Base-by-base conservation (phyloP, 768 basidiomycete genomes). In the Inosperma sp. region DNA sequence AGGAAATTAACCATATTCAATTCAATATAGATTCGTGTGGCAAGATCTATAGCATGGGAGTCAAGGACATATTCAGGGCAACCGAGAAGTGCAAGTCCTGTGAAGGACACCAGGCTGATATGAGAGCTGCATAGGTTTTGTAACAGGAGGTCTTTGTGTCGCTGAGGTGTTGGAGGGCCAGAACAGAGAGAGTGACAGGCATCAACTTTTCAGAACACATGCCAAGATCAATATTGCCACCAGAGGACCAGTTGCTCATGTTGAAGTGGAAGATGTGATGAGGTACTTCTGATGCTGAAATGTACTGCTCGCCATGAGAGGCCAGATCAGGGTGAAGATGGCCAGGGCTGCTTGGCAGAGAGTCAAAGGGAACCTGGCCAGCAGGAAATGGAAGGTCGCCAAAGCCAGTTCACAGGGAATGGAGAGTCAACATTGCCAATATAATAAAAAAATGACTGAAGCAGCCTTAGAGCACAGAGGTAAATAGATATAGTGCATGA, bases 111-210 rank as follows among this genome's bases (percentile, higher is more conserved):
- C 34, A 35, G 17, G 34, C 34, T 17, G 4, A 35, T 12, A 17
- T 13, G 17, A 35, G 5, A n/a, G n/a, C n/a, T n/a, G n/a, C n/a
- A n/a, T n/a, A n/a, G n/a, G n/a, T n/a, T n/a, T n/a, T n/a, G n/a
- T n/a, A n/a, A n/a, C n/a, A n/a, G n/a, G n/a, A n/a, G n/a, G n/a
- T 65, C 65, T 39, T 68, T 41, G 13, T 62, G 59, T 3, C 75
- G 76, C 55, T 66, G 62, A 0, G 44, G 56, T 41, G n/a, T n/a
- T n/a, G n/a, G n/a, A n/a, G 34, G 12, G 34, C 34, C 12, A 13
- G 34, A 35, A 4, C 14, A 13, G 5, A 13, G 34, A 12, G 5
- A 35, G 34, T 4, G 34, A 35, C 5, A 5, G 5, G 13, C 14
- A 17, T 59, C n/a, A 59, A 34, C 2, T 27, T 36, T 5, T 30